Base-by-base conservation (phyloP, 371 early-diverging fungal genomes). In the Mucor velutinosus region DNA sequence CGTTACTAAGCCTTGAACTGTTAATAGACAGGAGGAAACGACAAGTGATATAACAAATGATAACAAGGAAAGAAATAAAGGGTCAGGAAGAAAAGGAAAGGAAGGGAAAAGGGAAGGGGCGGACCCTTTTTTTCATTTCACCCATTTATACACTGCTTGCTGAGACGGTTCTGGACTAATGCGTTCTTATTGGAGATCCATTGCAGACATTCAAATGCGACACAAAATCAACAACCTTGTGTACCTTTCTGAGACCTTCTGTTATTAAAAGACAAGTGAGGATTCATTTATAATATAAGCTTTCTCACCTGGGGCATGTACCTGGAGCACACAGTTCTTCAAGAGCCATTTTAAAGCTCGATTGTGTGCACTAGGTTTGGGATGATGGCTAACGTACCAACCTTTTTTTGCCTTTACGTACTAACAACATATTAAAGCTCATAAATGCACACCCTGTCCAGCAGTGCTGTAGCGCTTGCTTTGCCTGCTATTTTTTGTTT, bases 51-150 rank as follows among this genome's bases (percentile, higher is more conserved):
- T 30, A 11, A 55, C 11, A 57, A 32, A 6, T 32, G n/a, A 30
- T 1, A 14, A 19, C 56, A 56, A 30, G 12, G n/a, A n/a, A 57
- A 17, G 7, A 57, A 56, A n/a, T 32, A 30, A 32, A 33, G 19
- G 30, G 58, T 57, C 10, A 8, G 23, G 15, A 53, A 15, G 23
- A 53, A 53, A 53, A 51, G 51, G 23, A 14, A 23, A 53, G 25
- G 23, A 53, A 53, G 53, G 53, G 6, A 27, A 15, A 53, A 47
- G n/a, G 21, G 21, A 47, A 21, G 47, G 47, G 21, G 47, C 47
- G 53, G 53, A 53, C 27, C 53, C 53, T 53, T 53, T 53, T 47
- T 47, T 47, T 47, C 47, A 47, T 47, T 21, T 47, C 53, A 53
- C 4, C 23, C 1, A 53, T 41, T 41, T 41, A 41, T 41, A 41